A percentile compares a stretch with the other conserved stretches of the same genome.
phyloP scores from a whole-genome alignment of 805 yeast genomes.

The Torulaspora maleeae region DNA sequence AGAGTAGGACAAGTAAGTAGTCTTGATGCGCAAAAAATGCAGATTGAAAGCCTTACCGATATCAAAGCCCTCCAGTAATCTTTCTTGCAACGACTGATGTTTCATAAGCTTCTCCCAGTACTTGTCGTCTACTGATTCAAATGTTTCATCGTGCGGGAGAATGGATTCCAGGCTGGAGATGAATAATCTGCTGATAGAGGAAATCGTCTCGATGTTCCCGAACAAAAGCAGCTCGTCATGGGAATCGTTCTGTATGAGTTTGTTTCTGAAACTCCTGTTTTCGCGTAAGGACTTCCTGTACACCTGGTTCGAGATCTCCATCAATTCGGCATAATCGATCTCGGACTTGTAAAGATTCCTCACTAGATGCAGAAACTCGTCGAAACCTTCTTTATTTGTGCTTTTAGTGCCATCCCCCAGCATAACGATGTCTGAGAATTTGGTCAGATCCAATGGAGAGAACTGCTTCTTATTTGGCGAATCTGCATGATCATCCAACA shows the following conservation, averaged over 20 bases:
- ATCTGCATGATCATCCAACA: constrained; percentile 16
- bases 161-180: constrained; percentile 11
- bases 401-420: constrained; percentile 1
- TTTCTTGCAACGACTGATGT: constrained; percentile 3
- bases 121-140: constrained; percentile 8
- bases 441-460: constrained; percentile 31
- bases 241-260: constrained; percentile 25
- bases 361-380: constrained; percentile 21
- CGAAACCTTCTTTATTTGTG: background rate
- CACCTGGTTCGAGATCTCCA: constrained; percentile 32
- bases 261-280: constrained; percentile 29
- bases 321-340: constrained; percentile 29
- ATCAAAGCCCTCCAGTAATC: constrained; percentile 18
- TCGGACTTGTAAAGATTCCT: constrained; percentile 36
- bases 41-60: constrained; percentile 32
- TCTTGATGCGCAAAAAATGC: constrained; percentile 33
- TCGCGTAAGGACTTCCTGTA: constrained; percentile 35
- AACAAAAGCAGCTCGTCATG: constrained; percentile 40
- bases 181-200: constrained; percentile 37
- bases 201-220: constrained; percentile 41
- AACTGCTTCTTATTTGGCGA: constrained; percentile 30
- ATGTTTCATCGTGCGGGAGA: background rate
- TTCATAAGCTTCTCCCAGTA: constrained; percentile 14
- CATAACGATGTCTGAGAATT: constrained; percentile 4
- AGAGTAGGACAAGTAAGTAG: constrained; percentile 36